Evolutionary conservation across 352 stramenopile genomes (phyloP).

Genomic region (Thalassiosira delicatula): DNA sequence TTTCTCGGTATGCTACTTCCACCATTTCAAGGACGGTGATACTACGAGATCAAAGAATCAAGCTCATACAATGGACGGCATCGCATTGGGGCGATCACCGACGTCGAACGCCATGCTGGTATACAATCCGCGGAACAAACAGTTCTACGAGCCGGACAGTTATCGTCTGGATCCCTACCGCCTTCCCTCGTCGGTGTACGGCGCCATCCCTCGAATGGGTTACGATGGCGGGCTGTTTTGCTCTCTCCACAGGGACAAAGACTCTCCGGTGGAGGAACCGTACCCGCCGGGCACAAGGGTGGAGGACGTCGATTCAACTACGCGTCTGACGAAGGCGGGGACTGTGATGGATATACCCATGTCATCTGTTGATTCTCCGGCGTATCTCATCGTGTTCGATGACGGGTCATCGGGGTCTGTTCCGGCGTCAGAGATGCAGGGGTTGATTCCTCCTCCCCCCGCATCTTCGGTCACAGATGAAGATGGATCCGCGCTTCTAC

Average conservation of each 20-base stretch:
- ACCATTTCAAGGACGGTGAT: conserved; percentile 8
- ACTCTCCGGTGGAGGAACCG: background rate
- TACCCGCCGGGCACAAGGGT: conserved; percentile 38
- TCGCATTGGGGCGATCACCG: conserved; percentile 19
- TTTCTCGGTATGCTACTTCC: conserved; percentile 36
- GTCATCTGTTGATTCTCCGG: background rate
- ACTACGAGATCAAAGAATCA: background rate
- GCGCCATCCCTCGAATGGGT: conserved; percentile 11
- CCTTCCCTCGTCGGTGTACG: conserved; percentile 15
- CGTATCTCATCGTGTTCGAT: conserved; percentile 21
- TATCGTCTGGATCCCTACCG: conserved; percentile 23
- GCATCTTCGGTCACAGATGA: background rate
- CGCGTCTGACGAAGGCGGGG: background rate
- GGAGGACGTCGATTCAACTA: background rate
- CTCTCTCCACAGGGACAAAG: conserved; percentile 11
- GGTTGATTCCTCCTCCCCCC: background rate
- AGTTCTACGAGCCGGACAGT: conserved; percentile 37
- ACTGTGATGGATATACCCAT: conserved; percentile 24
- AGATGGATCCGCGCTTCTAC: background rate
- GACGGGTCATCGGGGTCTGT: background rate
- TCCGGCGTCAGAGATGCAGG: background rate
- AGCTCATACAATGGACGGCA: conserved; percentile 35
- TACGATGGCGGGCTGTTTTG: conserved; percentile 44
- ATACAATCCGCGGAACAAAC: conserved; percentile 30
- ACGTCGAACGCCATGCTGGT: conserved; percentile 19